Conservation (phyloP, 2,329 filamentous ascomycete species). For the Colletotrichum kahawae region DNA sequence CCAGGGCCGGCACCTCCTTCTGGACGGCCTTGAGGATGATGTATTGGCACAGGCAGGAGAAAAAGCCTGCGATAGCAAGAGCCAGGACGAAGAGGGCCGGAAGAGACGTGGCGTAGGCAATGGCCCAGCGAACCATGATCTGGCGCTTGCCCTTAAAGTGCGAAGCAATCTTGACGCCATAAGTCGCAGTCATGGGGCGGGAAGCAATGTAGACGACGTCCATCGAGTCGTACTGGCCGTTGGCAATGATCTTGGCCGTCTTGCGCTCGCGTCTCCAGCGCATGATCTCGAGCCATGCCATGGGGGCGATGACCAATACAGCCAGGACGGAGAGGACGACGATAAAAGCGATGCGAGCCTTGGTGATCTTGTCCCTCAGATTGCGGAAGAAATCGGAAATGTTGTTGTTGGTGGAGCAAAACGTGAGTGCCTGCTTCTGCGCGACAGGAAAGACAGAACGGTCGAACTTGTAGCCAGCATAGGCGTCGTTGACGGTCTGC, state of each 20-base stretch:
- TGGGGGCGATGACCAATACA: constrained; percentile 74
- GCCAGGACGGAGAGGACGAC: constrained; percentile 76
- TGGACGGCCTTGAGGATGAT: constrained; percentile 77
- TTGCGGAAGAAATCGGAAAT: constrained; percentile 84
- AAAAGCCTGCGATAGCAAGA: constrained; percentile 80
- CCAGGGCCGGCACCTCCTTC: constrained; percentile 77
- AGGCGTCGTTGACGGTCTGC: constrained; percentile 70
- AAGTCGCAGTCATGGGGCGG: constrained; percentile 74
- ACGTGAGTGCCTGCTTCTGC: constrained; percentile 79
- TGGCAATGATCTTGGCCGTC: constrained; percentile 69
- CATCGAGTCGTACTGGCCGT: constrained; percentile 76
- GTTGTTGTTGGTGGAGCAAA: constrained; percentile 85
- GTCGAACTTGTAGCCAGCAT: constrained; percentile 80
- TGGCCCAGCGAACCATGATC: constrained; percentile 78
- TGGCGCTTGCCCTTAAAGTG: constrained; percentile 70
- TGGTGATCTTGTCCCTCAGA: constrained; percentile 69
- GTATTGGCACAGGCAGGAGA: constrained; percentile 83
- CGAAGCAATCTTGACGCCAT: constrained; percentile 73
- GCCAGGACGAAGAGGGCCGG: constrained; percentile 87
- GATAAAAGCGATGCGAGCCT: constrained; percentile 77
- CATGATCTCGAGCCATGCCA: constrained; percentile 81
- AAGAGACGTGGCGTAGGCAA: constrained; percentile 86
- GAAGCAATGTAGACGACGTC: constrained; percentile 90
- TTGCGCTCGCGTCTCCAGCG: constrained; percentile 77
- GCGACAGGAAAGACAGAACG: constrained; percentile 81